Evolutionary conservation across 495 filamentous ascomycete species (phyloP).

Genomic region (Hypomontagnella monticulosa): DNA sequence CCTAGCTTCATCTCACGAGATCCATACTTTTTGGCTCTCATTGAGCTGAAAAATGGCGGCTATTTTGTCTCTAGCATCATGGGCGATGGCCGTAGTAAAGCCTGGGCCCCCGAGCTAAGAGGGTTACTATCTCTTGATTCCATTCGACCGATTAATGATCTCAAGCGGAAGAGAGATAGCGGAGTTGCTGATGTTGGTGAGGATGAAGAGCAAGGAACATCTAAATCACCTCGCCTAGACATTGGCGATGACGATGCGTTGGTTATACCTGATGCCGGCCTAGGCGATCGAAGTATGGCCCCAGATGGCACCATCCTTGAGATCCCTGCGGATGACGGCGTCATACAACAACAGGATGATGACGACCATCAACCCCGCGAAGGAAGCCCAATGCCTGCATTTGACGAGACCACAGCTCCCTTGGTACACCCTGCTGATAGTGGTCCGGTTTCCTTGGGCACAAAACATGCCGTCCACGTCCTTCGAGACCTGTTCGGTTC

Average conservation of each 20-base stretch:
- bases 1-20: slow-evolving; percentile 85
- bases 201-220: slow-evolving; percentile 67
- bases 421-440: slow-evolving; percentile 80
- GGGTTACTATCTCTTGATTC: slow-evolving; percentile 84
- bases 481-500: slow-evolving; percentile 85
- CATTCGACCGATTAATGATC: slow-evolving; percentile 76
- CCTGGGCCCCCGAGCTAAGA: slow-evolving; percentile 91
- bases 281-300: slow-evolving; percentile 62
- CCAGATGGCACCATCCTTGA: slow-evolving; percentile 67
- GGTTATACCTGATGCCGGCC: slow-evolving; percentile 55
- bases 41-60: slow-evolving; percentile 88
- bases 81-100: slow-evolving; percentile 76
- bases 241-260: slow-evolving; percentile 65
- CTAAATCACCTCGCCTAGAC: slow-evolving; percentile 74
- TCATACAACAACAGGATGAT: slow-evolving; percentile 62
- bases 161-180: slow-evolving; percentile 94
- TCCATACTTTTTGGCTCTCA: slow-evolving; percentile 83
- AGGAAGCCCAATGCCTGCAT: slow-evolving; percentile 58
- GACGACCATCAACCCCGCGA: slow-evolving; percentile 55
- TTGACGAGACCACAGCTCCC: slow-evolving; percentile 81
- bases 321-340: slow-evolving; percentile 70
- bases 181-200: slow-evolving; percentile 80
- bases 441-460: slow-evolving; percentile 85
- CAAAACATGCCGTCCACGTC: slow-evolving; percentile 94
- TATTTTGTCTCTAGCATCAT: slow-evolving; percentile 85